A percentile compares a stretch with the other conserved stretches of the same genome.
Evolutionary conservation across 2,329 filamentous ascomycete genomes (phyloP).

Genomic region (Arthrobotrys entomopaga): DNA sequence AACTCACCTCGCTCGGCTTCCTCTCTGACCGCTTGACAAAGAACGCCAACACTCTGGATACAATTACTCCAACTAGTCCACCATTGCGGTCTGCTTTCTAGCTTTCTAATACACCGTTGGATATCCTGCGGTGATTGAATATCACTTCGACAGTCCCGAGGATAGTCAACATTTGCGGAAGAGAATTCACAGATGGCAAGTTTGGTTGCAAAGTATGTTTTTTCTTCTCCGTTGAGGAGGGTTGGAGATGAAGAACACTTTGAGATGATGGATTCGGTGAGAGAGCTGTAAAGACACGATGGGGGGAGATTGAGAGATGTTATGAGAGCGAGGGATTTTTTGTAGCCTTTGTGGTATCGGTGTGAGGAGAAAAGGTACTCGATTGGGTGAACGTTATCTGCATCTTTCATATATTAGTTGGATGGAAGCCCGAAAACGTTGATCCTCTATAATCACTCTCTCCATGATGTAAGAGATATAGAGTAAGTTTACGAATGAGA

Average conservation of each 20-base stretch:
- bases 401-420: too few relatives aligned
- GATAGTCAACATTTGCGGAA: slow-evolving; percentile 57
- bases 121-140: slow-evolving; percentile 40
- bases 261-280: slow-evolving; percentile 41
- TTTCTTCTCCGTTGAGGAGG: slow-evolving; percentile 49
- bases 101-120: slow-evolving; percentile 56
- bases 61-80: slow-evolving; percentile 59
- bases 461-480: neutral
- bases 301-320: slow-evolving; percentile 60
- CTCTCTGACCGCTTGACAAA: slow-evolving; percentile 58
- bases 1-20: slow-evolving; percentile 57
- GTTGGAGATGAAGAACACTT: slow-evolving; percentile 40
- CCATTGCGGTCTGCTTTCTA: slow-evolving; percentile 58
- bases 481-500: neutral
- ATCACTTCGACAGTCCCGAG: slow-evolving; percentile 55
- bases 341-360: slow-evolving; percentile 27
- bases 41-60: slow-evolving; percentile 57
- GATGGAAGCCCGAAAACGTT: too few relatives aligned
- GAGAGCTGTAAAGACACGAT: slow-evolving; percentile 46
- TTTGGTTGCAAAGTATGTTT: slow-evolving; percentile 56
- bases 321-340: slow-evolving; percentile 46
- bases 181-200: slow-evolving; percentile 59
- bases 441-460: too few relatives aligned
- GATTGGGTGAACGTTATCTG: slow-evolving; percentile 1
- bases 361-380: slow-evolving; percentile 28